Conservation (phyloP, 1,284 basidiomycete genomes). For the Tremellales sp. region DNA sequence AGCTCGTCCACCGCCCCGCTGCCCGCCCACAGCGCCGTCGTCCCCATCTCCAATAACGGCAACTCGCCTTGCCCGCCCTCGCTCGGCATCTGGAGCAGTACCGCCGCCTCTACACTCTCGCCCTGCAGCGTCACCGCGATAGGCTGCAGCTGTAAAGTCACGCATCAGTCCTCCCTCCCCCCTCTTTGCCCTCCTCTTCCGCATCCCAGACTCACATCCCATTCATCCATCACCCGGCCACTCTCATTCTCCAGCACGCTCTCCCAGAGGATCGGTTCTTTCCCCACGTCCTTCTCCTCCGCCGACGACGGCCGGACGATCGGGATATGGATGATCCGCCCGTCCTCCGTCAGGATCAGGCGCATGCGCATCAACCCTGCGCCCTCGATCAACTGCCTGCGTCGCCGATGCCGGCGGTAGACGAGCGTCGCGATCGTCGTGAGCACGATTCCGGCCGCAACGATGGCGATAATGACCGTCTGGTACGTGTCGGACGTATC, state of each 20-base stretch:
- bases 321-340: slow-evolving; percentile 4
- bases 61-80: too few species aligned
- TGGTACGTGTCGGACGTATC: slow-evolving; percentile 19
- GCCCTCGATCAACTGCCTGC: slow-evolving; percentile 2
- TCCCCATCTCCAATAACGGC: too few species aligned
- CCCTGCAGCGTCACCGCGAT: too few species aligned
- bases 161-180: too few species aligned
- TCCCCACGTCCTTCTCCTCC: slow-evolving; percentile 7
- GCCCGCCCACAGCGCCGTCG: too few species aligned
- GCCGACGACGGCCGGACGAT: background rate
- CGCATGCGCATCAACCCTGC: slow-evolving; percentile 1
- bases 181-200: too few species aligned
- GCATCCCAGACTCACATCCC: background rate
- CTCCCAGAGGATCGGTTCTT: slow-evolving; percentile 13
- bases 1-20: too few species aligned
- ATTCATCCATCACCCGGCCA: background rate
- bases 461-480: slow-evolving; percentile 27
- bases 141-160: too few species aligned
- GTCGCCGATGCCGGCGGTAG: slow-evolving; percentile 16
- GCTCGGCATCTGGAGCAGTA: too few species aligned
- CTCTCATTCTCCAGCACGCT: slow-evolving; percentile 5
- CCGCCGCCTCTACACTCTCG: too few species aligned
- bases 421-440: slow-evolving; percentile 20
- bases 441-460: slow-evolving; percentile 24
- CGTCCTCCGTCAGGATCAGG: slow-evolving; percentile 8